Conservation (phyloP, 2,329 filamentous ascomycete genomes). For the Fusarium sp. region DNA sequence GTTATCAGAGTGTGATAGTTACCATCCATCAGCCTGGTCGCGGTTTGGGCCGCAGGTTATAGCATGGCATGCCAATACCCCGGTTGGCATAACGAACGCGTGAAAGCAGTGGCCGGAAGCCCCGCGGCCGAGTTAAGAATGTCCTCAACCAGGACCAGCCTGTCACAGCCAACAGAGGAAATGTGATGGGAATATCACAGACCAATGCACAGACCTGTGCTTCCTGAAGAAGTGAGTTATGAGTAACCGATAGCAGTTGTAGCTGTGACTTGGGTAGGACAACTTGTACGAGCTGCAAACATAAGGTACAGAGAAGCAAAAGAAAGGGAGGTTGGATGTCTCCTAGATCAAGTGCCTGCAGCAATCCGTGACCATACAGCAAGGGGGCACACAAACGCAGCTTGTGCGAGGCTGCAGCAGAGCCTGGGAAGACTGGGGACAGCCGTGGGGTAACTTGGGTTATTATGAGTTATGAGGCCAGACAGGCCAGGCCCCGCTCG, state of each 20-base stretch:
- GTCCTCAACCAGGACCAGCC: slow-evolving; percentile 27
- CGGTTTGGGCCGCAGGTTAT: slow-evolving; percentile 45
- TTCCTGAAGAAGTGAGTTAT: slow-evolving; percentile 17
- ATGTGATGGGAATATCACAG: slow-evolving; percentile 30
- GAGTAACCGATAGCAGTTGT: slow-evolving; percentile 2
- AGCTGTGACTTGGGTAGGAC: slow-evolving; percentile 37
- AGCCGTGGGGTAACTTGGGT: slow-evolving; percentile 21
- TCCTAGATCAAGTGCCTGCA: slow-evolving; percentile 35
- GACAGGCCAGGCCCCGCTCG: slow-evolving; percentile 22
- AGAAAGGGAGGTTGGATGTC: slow-evolving; percentile 28
- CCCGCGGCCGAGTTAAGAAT: slow-evolving; percentile 33
- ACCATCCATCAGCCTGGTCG: slow-evolving; percentile 42
- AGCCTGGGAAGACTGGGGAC: slow-evolving; percentile 24
- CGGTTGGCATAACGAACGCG: slow-evolving; percentile 26
- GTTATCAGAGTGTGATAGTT: slow-evolving; percentile 36
- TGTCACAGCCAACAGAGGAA: slow-evolving; percentile 28
- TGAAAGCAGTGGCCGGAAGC: slow-evolving; percentile 34
- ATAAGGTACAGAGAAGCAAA: slow-evolving; percentile 15
- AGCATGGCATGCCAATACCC: slow-evolving; percentile 32
- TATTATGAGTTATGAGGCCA: slow-evolving; percentile 41
- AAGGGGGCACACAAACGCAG: slow-evolving; percentile 17
- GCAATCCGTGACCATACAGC: slow-evolving; percentile 24
- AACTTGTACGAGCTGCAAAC: slow-evolving; percentile 45
- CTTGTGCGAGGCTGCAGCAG: slow-evolving; percentile 33
- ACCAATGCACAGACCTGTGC: slow-evolving; percentile 8